A percentile compares a stretch with the other conserved stretches of the same genome.
These are phyloP conservation scores for Pythium aristosporum DNA, from an alignment of 352 stramenopile species.

Conservation along the genomic window DNA sequence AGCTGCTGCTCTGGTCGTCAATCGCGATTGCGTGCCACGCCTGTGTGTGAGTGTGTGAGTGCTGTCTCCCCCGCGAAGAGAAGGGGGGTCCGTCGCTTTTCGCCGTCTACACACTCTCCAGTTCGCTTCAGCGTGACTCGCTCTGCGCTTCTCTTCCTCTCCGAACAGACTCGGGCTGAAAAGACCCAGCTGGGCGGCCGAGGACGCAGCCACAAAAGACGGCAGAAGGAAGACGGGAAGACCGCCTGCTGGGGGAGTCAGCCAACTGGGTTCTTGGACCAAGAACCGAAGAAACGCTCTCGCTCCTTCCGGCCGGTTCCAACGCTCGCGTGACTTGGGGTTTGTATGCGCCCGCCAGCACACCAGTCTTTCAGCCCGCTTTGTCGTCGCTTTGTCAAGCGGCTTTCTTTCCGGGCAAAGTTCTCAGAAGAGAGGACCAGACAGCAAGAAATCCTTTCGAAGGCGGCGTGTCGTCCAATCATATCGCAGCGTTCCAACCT, in stretches of 20 bases:
- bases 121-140: constrained; percentile 13
- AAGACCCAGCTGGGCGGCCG: constrained; percentile 21
- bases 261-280: constrained; percentile 17
- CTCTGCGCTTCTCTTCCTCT: constrained; percentile 28
- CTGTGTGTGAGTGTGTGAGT: constrained; percentile 1
- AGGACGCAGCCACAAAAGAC: constrained; percentile 26
- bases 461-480: constrained; percentile 15
- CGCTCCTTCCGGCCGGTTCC: constrained; percentile 14
- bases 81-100: constrained; percentile 5
- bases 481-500: constrained; percentile 1
- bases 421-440: constrained; percentile 26
- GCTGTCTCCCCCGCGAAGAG: not conserved
- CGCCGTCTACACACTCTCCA: constrained; percentile 12
- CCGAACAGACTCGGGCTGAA: constrained; percentile 16
- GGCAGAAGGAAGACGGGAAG: constrained; percentile 23
- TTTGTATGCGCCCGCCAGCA: constrained; percentile 15
- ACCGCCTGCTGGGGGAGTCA: constrained; percentile 16
- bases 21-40: constrained; percentile 8
- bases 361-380: not conserved
- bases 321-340: constrained; percentile 20
- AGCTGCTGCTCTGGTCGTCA: not conserved
- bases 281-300: constrained; percentile 28
- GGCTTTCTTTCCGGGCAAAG: constrained; percentile 30
- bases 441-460: constrained; percentile 11
- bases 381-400: constrained; percentile 25